A percentile compares a stretch with the other conserved stretches of the same genome.
Conservation (phyloP, 306 rosid genomes). For the Corylus americana region DNA sequence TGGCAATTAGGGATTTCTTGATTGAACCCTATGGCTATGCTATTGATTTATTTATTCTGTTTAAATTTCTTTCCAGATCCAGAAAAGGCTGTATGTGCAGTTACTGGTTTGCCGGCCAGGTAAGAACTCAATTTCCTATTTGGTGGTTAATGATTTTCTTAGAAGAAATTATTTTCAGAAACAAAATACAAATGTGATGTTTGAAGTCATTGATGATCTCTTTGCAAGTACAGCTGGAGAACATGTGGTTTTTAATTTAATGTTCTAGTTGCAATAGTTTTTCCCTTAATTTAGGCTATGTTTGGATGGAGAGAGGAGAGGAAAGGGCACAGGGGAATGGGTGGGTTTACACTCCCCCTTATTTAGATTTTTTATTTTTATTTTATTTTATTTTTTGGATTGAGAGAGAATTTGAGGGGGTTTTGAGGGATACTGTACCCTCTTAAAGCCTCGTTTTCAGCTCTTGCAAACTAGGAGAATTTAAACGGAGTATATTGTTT, state of each 20-base stretch:
- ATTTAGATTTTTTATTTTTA: not conserved
- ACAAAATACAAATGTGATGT: conserved; percentile 8
- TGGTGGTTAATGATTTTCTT: conserved; percentile 20
- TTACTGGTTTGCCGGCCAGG: conserved; percentile 96
- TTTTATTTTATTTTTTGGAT: no score
- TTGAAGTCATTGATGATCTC: not conserved
- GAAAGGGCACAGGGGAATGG: not conserved
- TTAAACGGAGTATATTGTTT: no score
- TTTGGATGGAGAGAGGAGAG: not conserved
- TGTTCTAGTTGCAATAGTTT: not conserved
- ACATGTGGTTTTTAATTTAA: not conserved
- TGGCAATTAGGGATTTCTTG: conserved; percentile 17
- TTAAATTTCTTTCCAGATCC: conserved; percentile 64
- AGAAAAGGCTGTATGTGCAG: conserved; percentile 70
- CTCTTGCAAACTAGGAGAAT: no score
- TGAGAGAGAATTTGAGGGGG: not conserved
- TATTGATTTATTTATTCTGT: conserved; percentile 16
- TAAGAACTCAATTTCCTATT: conserved; percentile 48
- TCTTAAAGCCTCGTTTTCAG: not conserved
- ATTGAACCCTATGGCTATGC: conserved; percentile 2
- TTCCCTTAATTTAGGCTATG: not conserved
- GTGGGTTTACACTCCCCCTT: not conserved
- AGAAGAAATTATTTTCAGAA: conserved; percentile 10
- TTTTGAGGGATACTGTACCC: not conserved
- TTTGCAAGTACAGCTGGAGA: not conserved